Evolutionary conservation across 768 basidiomycete species (phyloP), one percentile per base, ranked within the genome.

Genomic region (Kwoniella sp.): DNA sequence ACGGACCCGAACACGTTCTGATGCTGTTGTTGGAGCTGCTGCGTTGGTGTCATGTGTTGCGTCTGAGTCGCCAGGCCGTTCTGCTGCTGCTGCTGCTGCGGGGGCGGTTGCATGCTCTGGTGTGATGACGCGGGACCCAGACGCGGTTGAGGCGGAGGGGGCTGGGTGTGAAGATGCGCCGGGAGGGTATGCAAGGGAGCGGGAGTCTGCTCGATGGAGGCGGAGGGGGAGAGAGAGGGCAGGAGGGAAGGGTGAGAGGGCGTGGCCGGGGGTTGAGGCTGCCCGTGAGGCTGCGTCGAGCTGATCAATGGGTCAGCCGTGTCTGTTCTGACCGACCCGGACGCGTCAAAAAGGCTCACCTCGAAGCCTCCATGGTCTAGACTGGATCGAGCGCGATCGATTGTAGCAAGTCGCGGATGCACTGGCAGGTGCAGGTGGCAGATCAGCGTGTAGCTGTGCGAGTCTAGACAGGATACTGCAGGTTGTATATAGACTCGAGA

Each of bases 11-110:
- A 58, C n/a, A 64, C 62, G 26, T 57, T 59, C 50, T 55, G 56
- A 50, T 67, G 61, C 37, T 56, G 56, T 26, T 60, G 59, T 45
- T 61, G 59, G 22, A 44, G 41, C 26, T 56, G 59, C 20, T 58
- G 62, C 10, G 37, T 25, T n/a, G 41, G 36, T 22, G 50, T 52
- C 22, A 52, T 29, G 19, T 48, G 46, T 27, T 55, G 53, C 17
- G 7, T 32, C 26, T 51, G 50, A 15, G 33, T 23, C 9, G 39
- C 17, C 22, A 39, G 12, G 26, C 29, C 41, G 27, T 38, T 31
- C 26, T 31, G 46, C 38, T 55, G 53, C 39, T 40, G 43, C n/a
- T 36, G 32, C 19, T 53, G 42, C 23, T 36, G 43, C n/a, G 42
- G 33, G 6, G 43, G 42, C 22, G 51, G 42, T 11, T 44, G 43